These are phyloP conservation scores for Apiotrichum domesticum DNA, from an alignment of 1,284 basidiomycete genomes.

Conservation along the genomic window DNA sequence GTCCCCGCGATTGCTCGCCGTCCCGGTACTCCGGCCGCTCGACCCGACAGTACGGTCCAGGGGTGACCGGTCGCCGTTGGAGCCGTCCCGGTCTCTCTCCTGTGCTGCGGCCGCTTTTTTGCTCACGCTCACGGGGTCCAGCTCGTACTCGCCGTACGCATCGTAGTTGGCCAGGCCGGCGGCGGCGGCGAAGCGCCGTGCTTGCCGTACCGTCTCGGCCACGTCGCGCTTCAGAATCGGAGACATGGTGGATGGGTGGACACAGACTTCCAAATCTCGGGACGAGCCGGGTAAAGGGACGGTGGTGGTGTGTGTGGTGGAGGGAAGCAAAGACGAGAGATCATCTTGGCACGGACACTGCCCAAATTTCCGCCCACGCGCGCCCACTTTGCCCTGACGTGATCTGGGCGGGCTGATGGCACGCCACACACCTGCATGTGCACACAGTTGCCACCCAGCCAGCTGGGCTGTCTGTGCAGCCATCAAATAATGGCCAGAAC, in stretches of 20 bases:
- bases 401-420: no score
- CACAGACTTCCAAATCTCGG: neutral
- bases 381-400: no score
- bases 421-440: no score
- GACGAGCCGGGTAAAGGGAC: neutral
- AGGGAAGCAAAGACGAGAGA: no score
- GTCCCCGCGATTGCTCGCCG: neutral
- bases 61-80: no score
- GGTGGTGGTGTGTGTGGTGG: no score
- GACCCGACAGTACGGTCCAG: neutral
- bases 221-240: constrained; percentile 44
- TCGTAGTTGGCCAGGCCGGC: constrained; percentile 17
- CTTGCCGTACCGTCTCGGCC: constrained; percentile 38
- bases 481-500: no score
- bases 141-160: constrained; percentile 18
- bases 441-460: no score
- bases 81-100: neutral
- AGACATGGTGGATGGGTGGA: constrained; percentile 28
- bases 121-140: constrained; percentile 7
- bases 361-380: no score
- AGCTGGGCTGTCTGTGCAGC: no score
- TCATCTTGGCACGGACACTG: no score
- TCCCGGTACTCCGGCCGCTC: neutral
- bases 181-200: constrained; percentile 34
- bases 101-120: neutral